Percentiles rank a stretch among this genome's conserved stretches.
These are phyloP conservation scores for Artemisia annua DNA, from an alignment of 129 eudicot species.

Conservation along the genomic window DNA sequence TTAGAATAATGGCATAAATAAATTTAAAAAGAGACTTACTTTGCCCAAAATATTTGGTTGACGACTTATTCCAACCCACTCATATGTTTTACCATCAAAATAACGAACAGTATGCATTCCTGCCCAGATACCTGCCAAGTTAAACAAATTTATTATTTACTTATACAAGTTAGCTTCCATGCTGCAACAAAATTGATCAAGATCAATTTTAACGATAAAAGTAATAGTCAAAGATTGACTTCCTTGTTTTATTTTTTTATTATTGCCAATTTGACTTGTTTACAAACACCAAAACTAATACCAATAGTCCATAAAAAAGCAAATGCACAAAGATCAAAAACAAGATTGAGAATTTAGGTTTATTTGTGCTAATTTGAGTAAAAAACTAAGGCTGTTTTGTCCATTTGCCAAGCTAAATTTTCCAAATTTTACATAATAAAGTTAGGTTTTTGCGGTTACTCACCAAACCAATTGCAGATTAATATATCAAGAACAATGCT, in stretches of 20 bases:
- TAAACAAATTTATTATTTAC: not conserved
- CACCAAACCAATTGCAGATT: constrained; percentile 99
- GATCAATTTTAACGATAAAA: not conserved
- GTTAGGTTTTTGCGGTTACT: constrained; percentile 27
- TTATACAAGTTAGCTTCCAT: not conserved
- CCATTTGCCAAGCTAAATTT: constrained; percentile 3
- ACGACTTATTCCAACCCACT: constrained; percentile 98
- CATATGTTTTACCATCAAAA: constrained; percentile 93
- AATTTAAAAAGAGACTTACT: constrained; percentile 54
- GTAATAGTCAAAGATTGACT: constrained; percentile 2
- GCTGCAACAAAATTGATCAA: not conserved
- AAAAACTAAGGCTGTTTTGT: constrained; percentile 10
- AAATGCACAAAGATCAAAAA: not conserved
- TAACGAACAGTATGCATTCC: constrained; percentile 94
- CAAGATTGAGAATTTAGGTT: not conserved
- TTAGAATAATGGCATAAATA: constrained; percentile 5
- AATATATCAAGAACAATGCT: constrained; percentile 93
- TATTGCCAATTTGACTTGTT: not conserved
- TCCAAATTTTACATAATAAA: not conserved
- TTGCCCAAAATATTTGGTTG: constrained; percentile 91
- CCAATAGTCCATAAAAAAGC: not conserved
- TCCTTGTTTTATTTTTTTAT: not conserved
- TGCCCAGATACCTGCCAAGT: constrained; percentile 84
- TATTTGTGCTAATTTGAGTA: not conserved
- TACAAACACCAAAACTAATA: not conserved